These are phyloP conservation scores for Obba rivulosa DNA, from an alignment of 768 basidiomycete species.

Conservation along the genomic window DNA sequence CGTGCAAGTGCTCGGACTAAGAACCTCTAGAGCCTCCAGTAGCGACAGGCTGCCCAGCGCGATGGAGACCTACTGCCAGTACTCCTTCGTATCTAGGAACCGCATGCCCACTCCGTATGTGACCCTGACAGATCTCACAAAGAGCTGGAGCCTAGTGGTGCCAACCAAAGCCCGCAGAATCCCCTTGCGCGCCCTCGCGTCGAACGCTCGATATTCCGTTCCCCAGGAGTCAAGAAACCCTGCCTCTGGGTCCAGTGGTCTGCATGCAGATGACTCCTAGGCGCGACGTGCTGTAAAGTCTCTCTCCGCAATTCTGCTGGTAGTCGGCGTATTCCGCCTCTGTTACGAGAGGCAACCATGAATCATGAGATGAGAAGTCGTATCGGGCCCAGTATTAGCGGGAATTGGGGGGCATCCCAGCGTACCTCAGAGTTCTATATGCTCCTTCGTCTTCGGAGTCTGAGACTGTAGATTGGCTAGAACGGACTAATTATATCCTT, in stretches of 20 bases:
- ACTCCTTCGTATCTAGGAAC: constrained; percentile 3
- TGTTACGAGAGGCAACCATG: not conserved
- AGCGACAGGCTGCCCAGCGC: constrained; percentile 10
- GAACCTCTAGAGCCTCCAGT: constrained; percentile 12
- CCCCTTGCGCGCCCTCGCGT: constrained; percentile 4
- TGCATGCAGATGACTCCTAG: constrained; percentile 12
- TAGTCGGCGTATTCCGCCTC: not conserved
- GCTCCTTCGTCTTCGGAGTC: too few species aligned
- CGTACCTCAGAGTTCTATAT: too few species aligned
- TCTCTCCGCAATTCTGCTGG: constrained; percentile 12
- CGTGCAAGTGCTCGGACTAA: constrained; percentile 4
- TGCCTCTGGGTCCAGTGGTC: constrained; percentile 7
- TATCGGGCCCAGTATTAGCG: too few species aligned
- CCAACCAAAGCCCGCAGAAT: constrained; percentile 11
- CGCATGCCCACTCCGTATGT: constrained; percentile 1
- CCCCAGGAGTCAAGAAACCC: constrained; percentile 15
- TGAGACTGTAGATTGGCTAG: too few species aligned
- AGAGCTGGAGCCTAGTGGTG: constrained; percentile 6
- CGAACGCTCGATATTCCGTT: constrained; percentile 4
- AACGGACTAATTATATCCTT: too few species aligned
- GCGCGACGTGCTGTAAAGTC: constrained; percentile 9
- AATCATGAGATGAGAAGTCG: too few species aligned
- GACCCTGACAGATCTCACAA: constrained; percentile 12
- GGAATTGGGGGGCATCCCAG: too few species aligned
- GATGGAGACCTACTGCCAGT: constrained; percentile 10